A percentile compares a stretch with the other conserved stretches of the same genome.
Evolutionary conservation across 2,329 filamentous ascomycete species (phyloP).

Genomic region (Endoconidiophora laricicola): DNA sequence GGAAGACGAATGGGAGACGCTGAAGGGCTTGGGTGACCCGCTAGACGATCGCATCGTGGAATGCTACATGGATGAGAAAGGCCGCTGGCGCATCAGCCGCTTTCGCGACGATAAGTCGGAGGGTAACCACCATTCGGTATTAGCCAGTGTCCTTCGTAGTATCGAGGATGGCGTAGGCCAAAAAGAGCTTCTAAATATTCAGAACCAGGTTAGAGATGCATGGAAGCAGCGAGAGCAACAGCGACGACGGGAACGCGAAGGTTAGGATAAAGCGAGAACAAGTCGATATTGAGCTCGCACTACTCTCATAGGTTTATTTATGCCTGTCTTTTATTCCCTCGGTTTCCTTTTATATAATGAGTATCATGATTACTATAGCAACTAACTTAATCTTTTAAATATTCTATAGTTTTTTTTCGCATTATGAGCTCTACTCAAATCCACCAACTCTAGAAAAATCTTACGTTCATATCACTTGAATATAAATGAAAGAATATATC

Average conservation of each 20-base stretch:
- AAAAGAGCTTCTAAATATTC: constrained; percentile 56
- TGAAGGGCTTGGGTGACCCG: constrained; percentile 58
- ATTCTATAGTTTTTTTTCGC: too few relatives aligned
- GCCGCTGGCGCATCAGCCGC: constrained; percentile 70
- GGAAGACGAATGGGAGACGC: constrained; percentile 62
- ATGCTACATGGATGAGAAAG: constrained; percentile 61
- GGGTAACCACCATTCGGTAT: constrained; percentile 74
- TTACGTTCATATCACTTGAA: too few relatives aligned
- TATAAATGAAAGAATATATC: too few relatives aligned
- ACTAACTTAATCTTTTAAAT: too few relatives aligned
- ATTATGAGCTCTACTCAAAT: too few relatives aligned
- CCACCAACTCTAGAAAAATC: too few relatives aligned
- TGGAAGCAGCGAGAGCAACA: constrained; percentile 51
- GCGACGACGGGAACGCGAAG: too few relatives aligned
- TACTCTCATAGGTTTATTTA: not conserved
- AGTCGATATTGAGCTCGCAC: too few relatives aligned
- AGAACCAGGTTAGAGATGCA: constrained; percentile 54
- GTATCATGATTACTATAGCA: not conserved
- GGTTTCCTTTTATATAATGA: not conserved
- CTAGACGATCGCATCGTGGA: constrained; percentile 83
- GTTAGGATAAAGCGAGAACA: too few relatives aligned
- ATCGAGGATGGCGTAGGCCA: constrained; percentile 76
- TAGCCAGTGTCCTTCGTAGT: constrained; percentile 74
- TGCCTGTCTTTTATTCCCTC: not conserved
- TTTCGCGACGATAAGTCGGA: constrained; percentile 87